Conservation (phyloP, 169 alveolate genomes). For the Eimeria maxima region DNA sequence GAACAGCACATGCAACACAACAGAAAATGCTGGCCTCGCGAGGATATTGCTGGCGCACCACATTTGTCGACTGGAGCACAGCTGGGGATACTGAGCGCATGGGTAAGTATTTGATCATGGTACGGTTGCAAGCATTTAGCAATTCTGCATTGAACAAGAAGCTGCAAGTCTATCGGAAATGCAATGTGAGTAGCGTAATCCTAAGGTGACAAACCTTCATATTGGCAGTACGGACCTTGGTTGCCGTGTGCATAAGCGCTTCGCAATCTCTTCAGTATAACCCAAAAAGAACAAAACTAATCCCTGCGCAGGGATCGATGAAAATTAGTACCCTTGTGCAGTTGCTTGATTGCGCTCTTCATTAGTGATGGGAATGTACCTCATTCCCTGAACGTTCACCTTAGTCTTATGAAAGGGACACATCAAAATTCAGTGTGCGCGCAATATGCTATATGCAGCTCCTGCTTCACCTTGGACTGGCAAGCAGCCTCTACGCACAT, state of each 20-base stretch:
- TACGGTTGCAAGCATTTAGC: background rate
- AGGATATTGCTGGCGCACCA: no score
- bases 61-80: background rate
- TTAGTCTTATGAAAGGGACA: background rate
- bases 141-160: background rate
- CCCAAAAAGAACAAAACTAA: background rate
- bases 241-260: background rate
- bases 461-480: background rate
- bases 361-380: background rate
- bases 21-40: no score
- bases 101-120: no score
- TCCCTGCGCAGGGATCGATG: background rate
- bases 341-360: background rate
- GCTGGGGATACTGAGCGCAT: no score
- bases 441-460: background rate
- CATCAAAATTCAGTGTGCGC: background rate
- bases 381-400: background rate
- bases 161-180: background rate
- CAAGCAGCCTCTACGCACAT: background rate
- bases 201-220: background rate
- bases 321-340: background rate
- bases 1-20: no score
- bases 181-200: background rate
- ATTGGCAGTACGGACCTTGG: background rate
- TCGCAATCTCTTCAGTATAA: background rate